Percentiles rank a stretch among this genome's conserved stretches.
These are phyloP conservation scores for Pythium monospermum DNA, from an alignment of 352 stramenopile genomes.

Conservation along the genomic window DNA sequence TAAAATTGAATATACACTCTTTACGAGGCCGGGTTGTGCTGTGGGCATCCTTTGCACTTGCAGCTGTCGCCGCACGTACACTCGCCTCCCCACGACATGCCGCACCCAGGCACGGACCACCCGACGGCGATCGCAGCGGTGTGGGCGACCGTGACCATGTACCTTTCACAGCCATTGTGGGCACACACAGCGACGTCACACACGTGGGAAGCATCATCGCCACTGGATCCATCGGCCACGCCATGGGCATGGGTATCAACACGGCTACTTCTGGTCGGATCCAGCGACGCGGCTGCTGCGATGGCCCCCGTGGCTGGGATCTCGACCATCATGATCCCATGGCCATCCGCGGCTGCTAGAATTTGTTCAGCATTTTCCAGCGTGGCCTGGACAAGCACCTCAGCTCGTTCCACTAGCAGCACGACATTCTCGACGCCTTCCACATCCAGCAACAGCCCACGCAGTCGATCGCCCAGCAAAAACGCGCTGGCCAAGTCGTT, in stretches of 20 bases:
- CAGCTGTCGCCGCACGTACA: slow-evolving; percentile 77
- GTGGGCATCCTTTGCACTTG: slow-evolving; percentile 68
- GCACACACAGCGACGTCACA: slow-evolving; percentile 63
- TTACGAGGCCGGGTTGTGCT: slow-evolving; percentile 56
- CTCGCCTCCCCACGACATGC: slow-evolving; percentile 71
- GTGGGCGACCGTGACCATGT: slow-evolving; percentile 73
- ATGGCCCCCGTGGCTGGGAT: slow-evolving; percentile 28
- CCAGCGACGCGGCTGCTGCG: slow-evolving; percentile 7
- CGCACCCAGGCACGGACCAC: slow-evolving; percentile 74
- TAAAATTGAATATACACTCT: no score
- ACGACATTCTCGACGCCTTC: slow-evolving; percentile 70
- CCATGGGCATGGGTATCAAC: no score
- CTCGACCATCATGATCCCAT: slow-evolving; percentile 52
- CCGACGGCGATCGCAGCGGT: slow-evolving; percentile 70
- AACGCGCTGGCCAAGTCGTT: slow-evolving; percentile 25
- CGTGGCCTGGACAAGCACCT: slow-evolving; percentile 58
- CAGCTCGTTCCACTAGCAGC: slow-evolving; percentile 42
- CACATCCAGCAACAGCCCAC: slow-evolving; percentile 25
- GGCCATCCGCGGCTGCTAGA: slow-evolving; percentile 29
- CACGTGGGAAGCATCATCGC: slow-evolving; percentile 36
- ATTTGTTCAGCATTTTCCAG: slow-evolving; percentile 32
- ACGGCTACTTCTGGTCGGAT: no score
- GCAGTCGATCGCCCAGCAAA: slow-evolving; percentile 14
- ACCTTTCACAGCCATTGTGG: slow-evolving; percentile 65
- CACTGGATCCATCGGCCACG: no score